Percentiles rank a stretch among this genome's conserved stretches.
phyloP scores from a whole-genome alignment of 805 yeast species.

The Saccharomycopsis lassenensis region DNA sequence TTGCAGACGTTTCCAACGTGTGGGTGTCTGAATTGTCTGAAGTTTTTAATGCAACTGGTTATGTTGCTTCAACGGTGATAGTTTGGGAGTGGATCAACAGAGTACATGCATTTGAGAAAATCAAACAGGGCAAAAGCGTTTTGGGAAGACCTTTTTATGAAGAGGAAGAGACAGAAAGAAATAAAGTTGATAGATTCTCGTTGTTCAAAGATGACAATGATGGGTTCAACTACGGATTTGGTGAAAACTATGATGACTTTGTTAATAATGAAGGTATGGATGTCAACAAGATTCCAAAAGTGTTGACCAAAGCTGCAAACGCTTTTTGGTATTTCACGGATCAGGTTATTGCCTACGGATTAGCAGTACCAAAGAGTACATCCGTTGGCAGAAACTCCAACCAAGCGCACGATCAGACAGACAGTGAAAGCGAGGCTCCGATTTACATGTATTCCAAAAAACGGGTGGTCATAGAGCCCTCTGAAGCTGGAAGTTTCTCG shows the following conservation, averaged over 20 bases:
- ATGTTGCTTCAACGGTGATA: slow-evolving; percentile 56
- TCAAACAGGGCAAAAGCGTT: slow-evolving; percentile 57
- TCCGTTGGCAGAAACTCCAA: slow-evolving; percentile 23
- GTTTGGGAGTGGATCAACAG: slow-evolving; percentile 85
- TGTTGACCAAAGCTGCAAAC: slow-evolving; percentile 25
- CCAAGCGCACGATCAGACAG: too few relatives aligned
- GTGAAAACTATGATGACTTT: slow-evolving; percentile 8
- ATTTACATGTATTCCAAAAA: too few relatives aligned
- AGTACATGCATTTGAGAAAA: slow-evolving; percentile 43
- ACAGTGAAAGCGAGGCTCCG: too few relatives aligned
- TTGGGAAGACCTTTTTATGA: slow-evolving; percentile 68
- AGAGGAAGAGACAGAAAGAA: slow-evolving; percentile 36
- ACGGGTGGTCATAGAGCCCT: too few relatives aligned
- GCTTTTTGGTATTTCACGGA: slow-evolving; percentile 38
- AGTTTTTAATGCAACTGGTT: slow-evolving; percentile 61
- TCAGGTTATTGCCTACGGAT: slow-evolving; percentile 43
- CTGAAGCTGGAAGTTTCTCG: too few relatives aligned
- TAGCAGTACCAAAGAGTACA: slow-evolving; percentile 45
- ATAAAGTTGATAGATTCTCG: slow-evolving; percentile 16
- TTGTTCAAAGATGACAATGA: slow-evolving; percentile 16
- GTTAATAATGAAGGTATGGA: slow-evolving; percentile 10
- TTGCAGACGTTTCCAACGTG: slow-evolving; percentile 64
- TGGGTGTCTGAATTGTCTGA: slow-evolving; percentile 72
- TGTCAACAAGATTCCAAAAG: slow-evolving; percentile 15
- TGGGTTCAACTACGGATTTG: slow-evolving; percentile 20